Evolutionary conservation across 495 filamentous ascomycete species (phyloP), one percentile per base, ranked within the genome.

Genomic region (Podospora comata): DNA sequence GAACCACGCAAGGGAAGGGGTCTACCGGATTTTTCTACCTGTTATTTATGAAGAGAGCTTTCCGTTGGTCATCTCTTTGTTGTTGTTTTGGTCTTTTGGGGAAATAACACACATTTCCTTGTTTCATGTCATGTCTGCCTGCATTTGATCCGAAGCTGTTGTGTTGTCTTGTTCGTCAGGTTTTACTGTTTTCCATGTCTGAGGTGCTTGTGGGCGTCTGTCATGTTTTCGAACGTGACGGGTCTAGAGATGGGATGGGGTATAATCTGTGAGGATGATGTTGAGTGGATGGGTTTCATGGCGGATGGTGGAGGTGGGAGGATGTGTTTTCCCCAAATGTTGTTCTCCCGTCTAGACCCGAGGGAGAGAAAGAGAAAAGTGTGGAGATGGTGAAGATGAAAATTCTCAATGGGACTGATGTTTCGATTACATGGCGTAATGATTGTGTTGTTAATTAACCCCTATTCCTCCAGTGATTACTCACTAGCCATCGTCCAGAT

Each of bases 31-130:
- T 58, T 57, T 58, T 58, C 23, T 20, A 19, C 23, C n/a, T 20
- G 55, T 26, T 58, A 58, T 58, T 19, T 58, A 20, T 20, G n/a
- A 26, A 58, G 55, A 58, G 55, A 58, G 55, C 18, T 58, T 58
- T 7, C 55, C 7, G n/a, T 58, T 58, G n/a, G n/a, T 20, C 55
- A 58, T 58, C 23, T 58, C 23, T 58, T 58, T 23, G 23, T 58
- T 26, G 5, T 58, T 11, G n/a, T 58, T 58, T 58, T 58, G n/a
- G 55, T 58, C 23, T 58, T 58, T 58, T 58, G 7, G n/a, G 55
- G 55, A 18, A 58, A 58, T 58, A 58, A 58, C 55, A 20, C 55
- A 20, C 23, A 5, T 58, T 58, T 26, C 55, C 18, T 11, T 9
- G 7, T 19, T 58, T 19, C 55, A 26, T 58, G 55, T 58, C n/a